Base-by-base conservation (phyloP, 768 basidiomycete genomes). In the Obba rivulosa region DNA sequence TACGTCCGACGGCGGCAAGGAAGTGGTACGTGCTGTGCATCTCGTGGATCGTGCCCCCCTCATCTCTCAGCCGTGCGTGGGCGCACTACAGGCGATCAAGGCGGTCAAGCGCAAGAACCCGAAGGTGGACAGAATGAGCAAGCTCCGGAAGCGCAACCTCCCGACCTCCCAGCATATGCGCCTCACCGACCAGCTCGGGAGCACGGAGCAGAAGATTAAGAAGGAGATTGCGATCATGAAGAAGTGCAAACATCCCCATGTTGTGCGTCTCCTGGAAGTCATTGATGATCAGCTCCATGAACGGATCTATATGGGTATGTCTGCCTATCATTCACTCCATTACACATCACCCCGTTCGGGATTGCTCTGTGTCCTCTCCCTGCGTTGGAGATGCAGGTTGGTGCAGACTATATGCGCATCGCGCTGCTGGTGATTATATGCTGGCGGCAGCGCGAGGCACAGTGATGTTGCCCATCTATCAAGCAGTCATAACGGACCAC, bases 161-260 rank as follows among this genome's bases (percentile, higher is more conserved):
- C 71, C 76, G 40, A 66, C 73, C 13, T 66, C 76, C 3, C 62
- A 67, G 14, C 78, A 80, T 51, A 68, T 75, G 0, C 75, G 80
- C 21, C 68, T 89, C n/a, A 77, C 76, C 3, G 85, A 87, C 65
- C 77, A 77, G 51, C 76, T 87, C 36, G 75, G 78, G 49, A 85
- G 80, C 20, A 81, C 81, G 24, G 91, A 92, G 62, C 76, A 81
- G 54, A 91, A 92, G 70, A 92, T 96, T 53, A 77, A 82, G 56
- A 85, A 84, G 66, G 95, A 98, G 69, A 93, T 98, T 50, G 96
- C 96, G 2, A 94, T 98, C 66, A 96, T 99, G 91, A 98, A 97
- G 74, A 94, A 96, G 63, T 86, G 90, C 59, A 73, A 83, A 41
- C 92, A 96, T 61, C 85, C 87, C 0, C 85, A 96, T 63, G 83